Base-by-base conservation (phyloP, 1,284 basidiomycete species). In the Leucoagaricus sp. region DNA sequence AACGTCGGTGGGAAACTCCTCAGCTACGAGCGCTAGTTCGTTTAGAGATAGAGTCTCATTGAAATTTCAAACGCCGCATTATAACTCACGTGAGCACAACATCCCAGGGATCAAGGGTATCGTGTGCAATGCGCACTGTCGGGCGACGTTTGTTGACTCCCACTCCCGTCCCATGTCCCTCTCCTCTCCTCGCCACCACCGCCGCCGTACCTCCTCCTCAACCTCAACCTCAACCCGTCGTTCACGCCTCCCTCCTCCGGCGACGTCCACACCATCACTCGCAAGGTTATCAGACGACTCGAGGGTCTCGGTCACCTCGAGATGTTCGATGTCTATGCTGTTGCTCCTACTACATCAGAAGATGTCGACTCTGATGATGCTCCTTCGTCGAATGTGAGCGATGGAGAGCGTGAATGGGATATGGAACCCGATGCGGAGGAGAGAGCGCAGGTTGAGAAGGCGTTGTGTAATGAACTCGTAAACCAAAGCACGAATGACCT, bases 1-100 rank as follows among this genome's bases (percentile, higher is more conserved):
- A 96, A 98, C 80, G 89, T 95, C 60, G 94, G 93, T 76, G 93
- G 94, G 63, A 96, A 96, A 80, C 81, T 93, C 59, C 75, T 93
- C 58, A 91, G 91, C 63, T 93, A 92, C 71, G 87, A 91, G 58
- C 93, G 93, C 76, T 93, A 88, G 75, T 47, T 60, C 17, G 19
- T 13, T 25, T 23, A 9, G 15, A 12, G 25, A 28, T n/a, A 26
- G 73, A 8, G 71, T 38, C 0, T 40, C 1, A 33, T 31, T 48
- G 26, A 19, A 31, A 33, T 13, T 25, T n/a, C n/a, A n/a, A n/a
- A n/a, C n/a, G n/a, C n/a, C n/a, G n/a, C n/a, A n/a, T n/a, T n/a
- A n/a, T n/a, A n/a, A n/a, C n/a, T n/a, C n/a, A n/a, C n/a, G n/a
- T n/a, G n/a, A n/a, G n/a, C n/a, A n/a, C n/a, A n/a, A n/a, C n/a